Base-by-base conservation (phyloP, 2,329 filamentous ascomycete genomes). In the Colletotrichum gloeosporioides region DNA sequence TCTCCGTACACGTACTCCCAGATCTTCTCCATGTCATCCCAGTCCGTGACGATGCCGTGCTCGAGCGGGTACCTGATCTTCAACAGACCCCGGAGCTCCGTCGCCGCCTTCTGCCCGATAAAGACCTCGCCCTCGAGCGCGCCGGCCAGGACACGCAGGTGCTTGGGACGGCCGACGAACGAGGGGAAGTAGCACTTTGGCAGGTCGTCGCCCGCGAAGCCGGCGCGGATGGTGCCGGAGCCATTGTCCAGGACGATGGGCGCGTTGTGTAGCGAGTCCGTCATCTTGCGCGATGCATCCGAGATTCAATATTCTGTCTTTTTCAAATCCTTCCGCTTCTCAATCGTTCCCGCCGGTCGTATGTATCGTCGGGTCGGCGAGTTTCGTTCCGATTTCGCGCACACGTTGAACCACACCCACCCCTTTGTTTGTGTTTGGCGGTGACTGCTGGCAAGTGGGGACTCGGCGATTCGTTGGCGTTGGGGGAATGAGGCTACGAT, bases 21-120 rank as follows among this genome's bases (percentile, higher is more conserved):
- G 87, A 99, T 99, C 88, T 95, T 93, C 89, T 99, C 97, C 97
- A 99, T 99, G 83, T 99, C 97, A 84, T 99, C 97, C 97, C 97
- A 99, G 86, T 99, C 96, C 80, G 97, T 99, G 78, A 99, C 97
- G 82, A 99, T 98, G 80, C 97, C 97, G 85, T 99, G 97, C 87
- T 99, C 97, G 71, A 99, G 88, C 61, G 97, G 97, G 84, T 99
- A 99, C 79, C 93, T 91, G 81, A 99, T 98, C 91, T 99, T 99
- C 80, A 99, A 90, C 77, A 99, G 88, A 4, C 97, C 97, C 82
- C 96, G 93, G 82, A 98, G 90, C 83, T 99, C 96, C 80, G 96
- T 95, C 76, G 96, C 96, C 22, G 92, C 92, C 85, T 95, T 94
- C 81, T 96, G 94, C 68, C 97, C 97, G 84, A 99, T 98, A 86